phyloP scores from a whole-genome alignment of 169 alveolate genomes.

The Plasmodium reichenowi region DNA sequence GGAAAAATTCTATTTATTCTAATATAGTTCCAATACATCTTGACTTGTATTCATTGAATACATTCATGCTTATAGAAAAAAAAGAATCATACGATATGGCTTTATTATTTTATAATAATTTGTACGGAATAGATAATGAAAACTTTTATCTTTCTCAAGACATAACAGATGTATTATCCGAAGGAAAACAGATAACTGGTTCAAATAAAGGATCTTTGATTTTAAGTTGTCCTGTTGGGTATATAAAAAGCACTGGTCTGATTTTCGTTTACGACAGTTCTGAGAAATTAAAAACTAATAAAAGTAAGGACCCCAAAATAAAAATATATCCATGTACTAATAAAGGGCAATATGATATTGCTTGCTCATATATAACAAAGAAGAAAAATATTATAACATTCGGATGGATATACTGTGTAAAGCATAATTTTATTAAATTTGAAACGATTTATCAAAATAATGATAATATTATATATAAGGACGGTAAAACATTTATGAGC shows the following conservation, averaged over 20 bases:
- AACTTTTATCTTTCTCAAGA: slow-evolving; percentile 40
- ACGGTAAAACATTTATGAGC: slow-evolving; percentile 1
- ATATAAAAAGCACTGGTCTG: slow-evolving; percentile 68
- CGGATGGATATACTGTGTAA: slow-evolving; percentile 70
- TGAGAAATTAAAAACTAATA: neutral
- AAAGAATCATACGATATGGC: slow-evolving; percentile 48
- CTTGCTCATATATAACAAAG: slow-evolving; percentile 44
- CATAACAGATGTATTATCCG: slow-evolving; percentile 39
- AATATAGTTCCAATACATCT: slow-evolving; percentile 44
- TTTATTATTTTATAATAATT: slow-evolving; percentile 30
- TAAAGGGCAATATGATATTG: slow-evolving; percentile 59
- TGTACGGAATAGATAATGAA: slow-evolving; percentile 49
- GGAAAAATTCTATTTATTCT: slow-evolving; percentile 57
- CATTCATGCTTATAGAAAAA: slow-evolving; percentile 53
- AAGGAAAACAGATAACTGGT: slow-evolving; percentile 67
- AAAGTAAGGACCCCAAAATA: neutral
- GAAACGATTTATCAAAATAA: slow-evolving; percentile 36
- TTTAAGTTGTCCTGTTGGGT: slow-evolving; percentile 72
- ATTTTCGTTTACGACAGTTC: slow-evolving; percentile 37
- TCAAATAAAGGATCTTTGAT: slow-evolving; percentile 61
- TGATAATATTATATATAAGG: neutral
- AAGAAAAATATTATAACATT: slow-evolving; percentile 22
- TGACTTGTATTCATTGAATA: slow-evolving; percentile 38
- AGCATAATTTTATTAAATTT: slow-evolving; percentile 29
- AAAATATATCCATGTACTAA: slow-evolving; percentile 42